These are phyloP conservation scores for Lodderomyces oxycetoniae DNA, from an alignment of 1,139 yeast species.

Conservation along the genomic window DNA sequence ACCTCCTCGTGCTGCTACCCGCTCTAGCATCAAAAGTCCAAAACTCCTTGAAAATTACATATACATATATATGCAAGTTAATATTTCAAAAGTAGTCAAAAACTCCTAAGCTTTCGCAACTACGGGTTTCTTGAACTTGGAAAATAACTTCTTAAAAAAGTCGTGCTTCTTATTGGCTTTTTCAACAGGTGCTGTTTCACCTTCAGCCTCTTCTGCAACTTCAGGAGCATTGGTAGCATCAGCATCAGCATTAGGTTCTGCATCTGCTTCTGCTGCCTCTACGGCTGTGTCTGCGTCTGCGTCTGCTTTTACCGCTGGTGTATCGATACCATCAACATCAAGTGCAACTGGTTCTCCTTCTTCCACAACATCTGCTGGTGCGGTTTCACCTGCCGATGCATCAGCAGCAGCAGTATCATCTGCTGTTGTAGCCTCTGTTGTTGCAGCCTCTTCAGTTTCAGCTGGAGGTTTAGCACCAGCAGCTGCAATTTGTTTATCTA, in stretches of 20 bases:
- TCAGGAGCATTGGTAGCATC: slow-evolving; percentile 13
- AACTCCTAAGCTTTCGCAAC: slow-evolving; percentile 26
- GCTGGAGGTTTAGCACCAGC: slow-evolving; percentile 6
- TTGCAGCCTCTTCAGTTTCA: slow-evolving; percentile 8
- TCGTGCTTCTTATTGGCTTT: slow-evolving; percentile 37
- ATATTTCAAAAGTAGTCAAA: too few species aligned
- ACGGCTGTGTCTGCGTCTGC: slow-evolving; percentile 10
- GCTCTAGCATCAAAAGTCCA: too few species aligned
- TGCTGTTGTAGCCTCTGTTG: slow-evolving; percentile 13
- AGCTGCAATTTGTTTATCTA: slow-evolving; percentile 13
- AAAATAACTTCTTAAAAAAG: slow-evolving; percentile 46
- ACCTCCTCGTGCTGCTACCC: too few species aligned
- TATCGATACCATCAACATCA: slow-evolving; percentile 8
- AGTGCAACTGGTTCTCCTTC: slow-evolving; percentile 13
- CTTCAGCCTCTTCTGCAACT: slow-evolving; percentile 10
- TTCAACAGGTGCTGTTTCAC: slow-evolving; percentile 19
- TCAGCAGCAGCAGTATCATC: slow-evolving; percentile 11
- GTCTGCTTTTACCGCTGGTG: slow-evolving; percentile 6
- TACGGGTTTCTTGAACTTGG: slow-evolving; percentile 45
- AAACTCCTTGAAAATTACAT: too few species aligned
- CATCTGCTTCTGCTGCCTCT: slow-evolving; percentile 8
- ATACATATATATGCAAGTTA: too few species aligned
- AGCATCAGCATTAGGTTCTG: slow-evolving; percentile 13
- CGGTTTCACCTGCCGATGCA: slow-evolving; percentile 13
- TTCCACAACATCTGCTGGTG: slow-evolving; percentile 13